Evolutionary conservation across 2,329 filamentous ascomycete species (phyloP), one percentile per base, ranked within the genome.

Genomic region (Pseudocercospora pini-densiflorae): DNA sequence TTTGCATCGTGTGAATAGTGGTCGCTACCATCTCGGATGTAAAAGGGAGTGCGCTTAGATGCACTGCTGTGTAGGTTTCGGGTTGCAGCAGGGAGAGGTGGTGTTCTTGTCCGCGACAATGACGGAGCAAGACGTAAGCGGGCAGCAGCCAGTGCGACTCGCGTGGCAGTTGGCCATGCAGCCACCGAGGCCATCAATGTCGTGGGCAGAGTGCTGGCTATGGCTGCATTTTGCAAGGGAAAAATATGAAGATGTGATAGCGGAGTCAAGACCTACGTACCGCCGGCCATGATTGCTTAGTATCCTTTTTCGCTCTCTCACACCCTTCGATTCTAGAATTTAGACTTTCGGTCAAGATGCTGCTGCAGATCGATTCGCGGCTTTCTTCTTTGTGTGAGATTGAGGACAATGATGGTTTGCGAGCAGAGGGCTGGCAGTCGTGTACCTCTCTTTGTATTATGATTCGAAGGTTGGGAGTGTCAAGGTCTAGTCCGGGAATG

Each of bases 11-110:
- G 8, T 24, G 19, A 27, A 27, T 27, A 27, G 49, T 16, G 24
- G 2, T 55, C 23, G 51, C 27, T 61, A 61, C 59, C 59, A 21
- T 61, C 59, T 21, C 59, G 59, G n/a, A 61, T 61, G 59, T 49
- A 61, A 12, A 61, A 61, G 27, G 59, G 59, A 27, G 23, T 49
- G 43, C 40, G 59, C 29, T 21, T 16, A 1, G 45, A 23, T 21
- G 59, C 27, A 23, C 36, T 49, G 59, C 23, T 23, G 43, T 61
- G 59, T 49, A 61, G 45, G 29, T 31, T 61, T 36, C 59, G 59
- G 59, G 36, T 21, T 45, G 57, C 33, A 47, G 57, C 57, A 59
- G 57, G 59, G 59, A 49, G 40, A 16, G 45, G 59, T 49, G 40
- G 21, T 49, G 40, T 61, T 51, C 23, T 19, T 51, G 29, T 29